Conservation (phyloP, 108 stramenopile species). For the Fragilaria crotonensis region DNA sequence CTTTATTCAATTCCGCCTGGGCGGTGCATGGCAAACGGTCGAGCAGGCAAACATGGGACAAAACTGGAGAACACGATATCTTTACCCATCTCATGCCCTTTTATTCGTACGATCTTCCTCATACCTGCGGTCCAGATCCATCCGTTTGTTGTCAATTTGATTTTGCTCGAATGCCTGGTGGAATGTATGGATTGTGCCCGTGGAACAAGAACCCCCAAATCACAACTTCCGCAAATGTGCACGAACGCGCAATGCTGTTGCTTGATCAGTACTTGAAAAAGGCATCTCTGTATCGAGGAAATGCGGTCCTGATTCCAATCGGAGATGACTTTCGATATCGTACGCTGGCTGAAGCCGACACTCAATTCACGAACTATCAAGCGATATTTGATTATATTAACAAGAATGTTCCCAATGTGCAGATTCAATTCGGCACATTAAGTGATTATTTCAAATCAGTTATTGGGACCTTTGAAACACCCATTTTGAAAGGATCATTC, state of each 20-base stretch:
- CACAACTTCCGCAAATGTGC: constrained; percentile 27
- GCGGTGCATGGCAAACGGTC: too few relatives aligned
- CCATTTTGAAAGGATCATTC: constrained; percentile 47
- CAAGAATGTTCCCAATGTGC: constrained; percentile 30
- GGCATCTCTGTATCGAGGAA: constrained; percentile 42
- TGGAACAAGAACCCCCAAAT: constrained; percentile 31
- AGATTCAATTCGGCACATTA: constrained; percentile 52
- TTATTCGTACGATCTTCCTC: constrained; percentile 48
- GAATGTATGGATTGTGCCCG: constrained; percentile 19
- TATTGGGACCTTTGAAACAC: constrained; percentile 33
- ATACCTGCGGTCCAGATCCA: constrained; percentile 64
- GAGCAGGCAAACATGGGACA: constrained; percentile 49
- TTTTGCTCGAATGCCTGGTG: constrained; percentile 27
- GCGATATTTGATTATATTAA: constrained; percentile 50
- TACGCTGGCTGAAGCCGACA: constrained; percentile 29
- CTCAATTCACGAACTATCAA: constrained; percentile 45
- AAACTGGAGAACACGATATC: constrained; percentile 41
- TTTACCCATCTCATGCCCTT: constrained; percentile 62
- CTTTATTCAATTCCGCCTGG: too few relatives aligned
- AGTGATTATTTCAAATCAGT: constrained; percentile 47
- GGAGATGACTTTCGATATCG: constrained; percentile 61
- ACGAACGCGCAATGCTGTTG: constrained; percentile 31
- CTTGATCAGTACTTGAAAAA: constrained; percentile 61
- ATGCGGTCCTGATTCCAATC: constrained; percentile 41
- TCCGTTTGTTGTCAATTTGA: constrained; percentile 54